Evolutionary conservation across 1,139 yeast species (phyloP).

Genomic region (Starmera stellimalicola): DNA sequence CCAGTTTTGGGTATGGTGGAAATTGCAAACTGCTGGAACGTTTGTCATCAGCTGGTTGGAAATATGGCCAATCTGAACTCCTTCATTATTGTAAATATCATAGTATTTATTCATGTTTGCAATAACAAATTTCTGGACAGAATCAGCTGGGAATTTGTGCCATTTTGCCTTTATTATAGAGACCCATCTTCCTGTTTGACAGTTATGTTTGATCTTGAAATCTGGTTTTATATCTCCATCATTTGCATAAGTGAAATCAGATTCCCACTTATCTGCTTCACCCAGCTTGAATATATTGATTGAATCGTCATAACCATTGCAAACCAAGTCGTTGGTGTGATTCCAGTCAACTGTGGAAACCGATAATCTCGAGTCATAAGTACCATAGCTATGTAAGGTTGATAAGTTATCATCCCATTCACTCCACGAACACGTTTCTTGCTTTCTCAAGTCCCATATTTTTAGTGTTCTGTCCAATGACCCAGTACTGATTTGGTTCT

Average conservation of each 20-base stretch:
- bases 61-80: constrained; percentile 69
- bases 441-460: constrained; percentile 74
- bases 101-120: constrained; percentile 87
- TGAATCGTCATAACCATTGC: constrained; percentile 89
- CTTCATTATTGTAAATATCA: constrained; percentile 71
- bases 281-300: constrained; percentile 33
- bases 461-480: constrained; percentile 79
- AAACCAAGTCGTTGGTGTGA: constrained; percentile 60
- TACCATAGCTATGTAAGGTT: constrained; percentile 50
- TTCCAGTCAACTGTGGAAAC: constrained; percentile 88
- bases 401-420: constrained; percentile 28
- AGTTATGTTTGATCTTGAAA: constrained; percentile 67
- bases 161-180: constrained; percentile 81
- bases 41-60: constrained; percentile 49
- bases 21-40: constrained; percentile 79
- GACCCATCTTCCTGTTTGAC: constrained; percentile 97
- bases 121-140: constrained; percentile 74
- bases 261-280: constrained; percentile 12
- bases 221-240: constrained; percentile 37
- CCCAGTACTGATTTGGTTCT: constrained; percentile 66
- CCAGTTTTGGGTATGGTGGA: constrained; percentile 88
- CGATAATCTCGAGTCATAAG: constrained; percentile 65
- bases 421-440: constrained; percentile 35
- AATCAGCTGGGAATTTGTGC: constrained; percentile 64
- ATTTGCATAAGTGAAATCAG: constrained; percentile 22